Evolutionary conservation across 1,284 basidiomycete species (phyloP).

Genomic region (Naganishia sp.): DNA sequence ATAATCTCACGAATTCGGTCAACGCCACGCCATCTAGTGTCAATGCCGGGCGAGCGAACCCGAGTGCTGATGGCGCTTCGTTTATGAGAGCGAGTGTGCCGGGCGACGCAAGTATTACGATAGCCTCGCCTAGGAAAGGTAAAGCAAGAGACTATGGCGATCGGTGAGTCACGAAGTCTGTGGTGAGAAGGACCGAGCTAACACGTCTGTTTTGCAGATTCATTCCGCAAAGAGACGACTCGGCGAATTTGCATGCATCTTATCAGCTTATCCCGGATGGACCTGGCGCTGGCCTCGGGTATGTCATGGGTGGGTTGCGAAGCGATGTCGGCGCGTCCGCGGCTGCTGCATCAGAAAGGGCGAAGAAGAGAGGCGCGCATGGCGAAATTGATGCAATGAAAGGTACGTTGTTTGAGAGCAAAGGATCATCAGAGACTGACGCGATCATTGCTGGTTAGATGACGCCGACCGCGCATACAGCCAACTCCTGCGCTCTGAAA

Average conservation of each 20-base stretch:
- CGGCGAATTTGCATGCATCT: constrained; percentile 56
- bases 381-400: constrained; percentile 54
- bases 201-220: constrained; percentile 49
- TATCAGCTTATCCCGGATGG: constrained; percentile 57
- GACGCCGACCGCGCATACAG: constrained; percentile 6
- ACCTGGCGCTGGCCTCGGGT: constrained; percentile 38
- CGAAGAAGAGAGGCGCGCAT: constrained; percentile 43
- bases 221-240: constrained; percentile 58
- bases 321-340: constrained; percentile 25
- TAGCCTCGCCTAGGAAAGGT: constrained; percentile 34
- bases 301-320: constrained; percentile 14
- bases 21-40: background rate
- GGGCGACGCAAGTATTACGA: constrained; percentile 6
- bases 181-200: background rate
- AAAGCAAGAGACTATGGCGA: constrained; percentile 52
- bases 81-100: constrained; percentile 9
- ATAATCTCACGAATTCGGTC: background rate
- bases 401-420: constrained; percentile 42
- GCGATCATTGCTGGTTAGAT: background rate
- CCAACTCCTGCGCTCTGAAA: constrained; percentile 6
- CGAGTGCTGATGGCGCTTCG: background rate
- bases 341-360: constrained; percentile 45
- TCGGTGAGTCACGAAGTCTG: constrained; percentile 41
- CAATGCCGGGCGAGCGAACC: constrained; percentile 3
- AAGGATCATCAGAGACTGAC: background rate